phyloP scores from a whole-genome alignment of 306 rosid genomes.

The Prunus mongolica region DNA sequence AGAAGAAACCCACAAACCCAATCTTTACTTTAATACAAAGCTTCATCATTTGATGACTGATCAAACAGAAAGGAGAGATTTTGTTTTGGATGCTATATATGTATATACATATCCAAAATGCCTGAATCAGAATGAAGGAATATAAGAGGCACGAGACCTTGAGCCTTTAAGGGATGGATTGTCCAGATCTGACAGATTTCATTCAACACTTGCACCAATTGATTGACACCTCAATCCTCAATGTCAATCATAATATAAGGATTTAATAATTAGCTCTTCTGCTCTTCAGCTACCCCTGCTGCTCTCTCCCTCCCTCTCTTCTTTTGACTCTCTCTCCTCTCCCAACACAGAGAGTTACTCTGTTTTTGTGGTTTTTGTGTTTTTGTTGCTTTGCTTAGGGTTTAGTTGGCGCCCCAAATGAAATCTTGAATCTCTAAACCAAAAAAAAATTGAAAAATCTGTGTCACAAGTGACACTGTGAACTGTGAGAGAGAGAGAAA shows the following conservation, averaged over 20 bases:
- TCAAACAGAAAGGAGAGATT: background rate
- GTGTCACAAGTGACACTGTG: background rate
- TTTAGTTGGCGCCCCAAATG: conserved; percentile 13
- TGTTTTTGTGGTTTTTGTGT: background rate
- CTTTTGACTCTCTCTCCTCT: background rate
- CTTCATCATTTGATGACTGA: background rate
- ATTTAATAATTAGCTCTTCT: background rate
- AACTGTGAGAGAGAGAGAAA: background rate
- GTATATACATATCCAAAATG: background rate
- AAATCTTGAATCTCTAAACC: background rate
- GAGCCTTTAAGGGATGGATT: background rate
- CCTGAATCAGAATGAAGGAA: background rate
- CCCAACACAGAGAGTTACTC: background rate
- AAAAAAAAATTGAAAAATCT: background rate
- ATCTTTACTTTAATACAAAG: background rate
- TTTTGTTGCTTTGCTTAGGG: background rate
- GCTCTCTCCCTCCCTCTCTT: background rate
- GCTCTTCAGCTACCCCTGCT: background rate
- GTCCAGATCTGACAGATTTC: background rate
- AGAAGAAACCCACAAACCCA: background rate
- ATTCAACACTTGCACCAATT: background rate
- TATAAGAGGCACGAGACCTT: background rate
- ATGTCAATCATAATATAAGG: background rate
- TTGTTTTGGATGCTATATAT: background rate
- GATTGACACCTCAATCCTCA: background rate